Evolutionary conservation across 2,329 filamentous ascomycete species (phyloP), one percentile per base, ranked within the genome.

Genomic region (Parastagonospora nodorum): DNA sequence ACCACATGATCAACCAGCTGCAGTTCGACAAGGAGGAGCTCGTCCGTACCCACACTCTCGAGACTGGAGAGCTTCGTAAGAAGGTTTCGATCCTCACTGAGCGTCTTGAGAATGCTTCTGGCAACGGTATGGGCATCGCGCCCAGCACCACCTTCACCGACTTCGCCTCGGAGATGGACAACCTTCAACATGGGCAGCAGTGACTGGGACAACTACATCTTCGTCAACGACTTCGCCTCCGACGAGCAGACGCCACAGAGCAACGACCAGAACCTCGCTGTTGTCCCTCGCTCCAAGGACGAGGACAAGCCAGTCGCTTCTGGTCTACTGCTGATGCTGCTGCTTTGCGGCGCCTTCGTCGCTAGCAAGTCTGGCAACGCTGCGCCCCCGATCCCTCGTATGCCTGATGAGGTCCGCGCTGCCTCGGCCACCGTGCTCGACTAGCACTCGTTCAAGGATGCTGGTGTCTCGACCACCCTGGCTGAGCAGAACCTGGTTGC

Each of bases 321-420:
- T 44, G 85, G 90, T 66, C 78, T 97, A 66, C 82, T 97, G 73
- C 88, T 93, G 75, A 96, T 97, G 91, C 89, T 97, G 63, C 89
- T 99, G 69, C 88, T 99, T 47, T 92, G 96, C 59, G 94, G 94
- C 70, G 94, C 94, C 45, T 96, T 97, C 71, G 92, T 97, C 64
- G 88, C 94, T 55, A 97, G 93, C 29, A 95, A 92, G 76, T 86
- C 87, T 58, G 85, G 87, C 38, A 81, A 87, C 15, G 86, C 86
- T 61, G 84, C 86, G 38, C 84, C 87, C 33, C 84, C 85, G 61
- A 87, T 95, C 62, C 89, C 89, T 43, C 84, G 84, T 49, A 88
- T 93, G 69, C 88, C 90, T 31, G 88, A 93, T 49, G 89, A 93
- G 63, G 85, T 94, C 49, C 88, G 89, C 52, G 87, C 84, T 58